Base-by-base conservation (phyloP, 2,329 filamentous ascomycete genomes). In the Pseudogymnoascus sp. region DNA sequence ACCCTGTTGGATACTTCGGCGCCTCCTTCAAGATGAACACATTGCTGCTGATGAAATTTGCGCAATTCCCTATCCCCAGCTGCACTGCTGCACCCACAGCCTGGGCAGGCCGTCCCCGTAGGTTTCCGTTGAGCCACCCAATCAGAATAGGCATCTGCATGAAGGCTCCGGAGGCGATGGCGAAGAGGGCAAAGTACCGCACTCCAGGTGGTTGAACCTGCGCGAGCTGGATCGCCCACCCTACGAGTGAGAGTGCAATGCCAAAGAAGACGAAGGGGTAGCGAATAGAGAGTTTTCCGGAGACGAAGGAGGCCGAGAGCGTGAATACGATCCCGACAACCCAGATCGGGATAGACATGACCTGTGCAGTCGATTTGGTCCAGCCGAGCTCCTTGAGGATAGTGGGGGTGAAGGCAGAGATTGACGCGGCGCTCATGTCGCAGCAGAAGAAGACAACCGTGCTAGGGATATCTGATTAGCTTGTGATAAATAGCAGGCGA, bases 41-140 rank as follows among this genome's bases (percentile, higher is more conserved):
- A 64, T 78, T 78, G 25, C 73, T 71, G 4, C 74, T 74, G 6
- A 79, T 71, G 62, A 80, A 76, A 60, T 77, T 78, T 60, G 76
- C 78, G 64, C 76, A 78, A 67, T 79, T 79, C n/a, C 77, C 78
- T 19, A 79, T 76, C 2, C 76, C 76, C 2, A 76, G 70, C 69
- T 77, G 75, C 68, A 78, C 72, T 1, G 73, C 78, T 68, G 75
- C 77, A 3, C 75, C 77, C 6, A 79, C 72, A 5, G 75, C 76
- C 21, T 78, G 75, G 63, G 76, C 75, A 41, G 75, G 73, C 62
- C 73, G 73, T n/a, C 76, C 77, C 8, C 75, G 71, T 3, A 79
- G 68, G 62, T 80, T 80, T 45, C 76, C 75, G 31, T 74, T 77
- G 14, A 76, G 66, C 70, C 72, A 75, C 4, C 74, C 74, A 10